These are phyloP conservation scores for Erodium maritimum DNA, from an alignment of 345 rosid species.

Conservation along the genomic window DNA sequence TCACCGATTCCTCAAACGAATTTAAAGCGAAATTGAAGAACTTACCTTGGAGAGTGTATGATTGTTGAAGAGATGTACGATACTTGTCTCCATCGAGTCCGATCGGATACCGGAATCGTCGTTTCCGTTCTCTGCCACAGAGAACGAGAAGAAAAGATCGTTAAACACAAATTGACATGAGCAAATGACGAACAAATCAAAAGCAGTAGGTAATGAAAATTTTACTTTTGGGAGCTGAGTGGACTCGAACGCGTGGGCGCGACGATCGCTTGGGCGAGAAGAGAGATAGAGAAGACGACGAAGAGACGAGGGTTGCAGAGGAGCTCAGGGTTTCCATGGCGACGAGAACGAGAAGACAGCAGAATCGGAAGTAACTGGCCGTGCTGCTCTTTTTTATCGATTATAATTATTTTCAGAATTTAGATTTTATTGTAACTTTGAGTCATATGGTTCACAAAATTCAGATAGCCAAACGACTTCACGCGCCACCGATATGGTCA, in stretches of 20 bases:
- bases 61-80: conserved; percentile 52
- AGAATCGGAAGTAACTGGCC: neutral
- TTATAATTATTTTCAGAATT: no score
- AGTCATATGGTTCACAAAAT: neutral
- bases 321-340: conserved; percentile 62
- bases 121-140: conserved; percentile 28
- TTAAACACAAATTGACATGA: neutral
- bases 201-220: no score
- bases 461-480: neutral
- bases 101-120: conserved; percentile 47
- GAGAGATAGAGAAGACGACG: conserved; percentile 40
- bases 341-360: neutral
- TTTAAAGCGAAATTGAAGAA: neutral
- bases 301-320: conserved; percentile 37
- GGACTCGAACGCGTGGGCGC: conserved; percentile 32
- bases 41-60: conserved; percentile 48
- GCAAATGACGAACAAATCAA: neutral
- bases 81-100: conserved; percentile 38
- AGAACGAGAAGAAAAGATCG: neutral
- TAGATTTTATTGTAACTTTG: neutral
- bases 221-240: conserved; percentile 46
- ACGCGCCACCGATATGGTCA: neutral
- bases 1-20: neutral
- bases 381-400: neutral
- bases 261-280: conserved; percentile 42